Conservation (phyloP, 148 eudicot species). For the Vaccinium macrocarpon region DNA sequence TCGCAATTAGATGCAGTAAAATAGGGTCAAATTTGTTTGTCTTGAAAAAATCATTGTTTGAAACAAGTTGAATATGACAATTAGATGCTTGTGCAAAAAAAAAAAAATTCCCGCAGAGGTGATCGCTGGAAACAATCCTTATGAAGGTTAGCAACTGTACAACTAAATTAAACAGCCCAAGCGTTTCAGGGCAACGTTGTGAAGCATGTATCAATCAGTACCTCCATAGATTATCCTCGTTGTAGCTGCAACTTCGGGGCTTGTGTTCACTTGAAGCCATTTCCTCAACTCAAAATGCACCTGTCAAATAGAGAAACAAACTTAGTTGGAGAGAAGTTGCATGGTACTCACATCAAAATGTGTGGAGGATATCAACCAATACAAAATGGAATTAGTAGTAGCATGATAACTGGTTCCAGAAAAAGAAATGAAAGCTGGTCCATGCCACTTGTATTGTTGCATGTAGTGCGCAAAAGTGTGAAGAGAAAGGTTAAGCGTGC, state of each 20-base stretch:
- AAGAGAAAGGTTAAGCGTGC: too few relatives aligned
- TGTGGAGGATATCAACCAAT: neutral
- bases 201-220: slow-evolving; percentile 18
- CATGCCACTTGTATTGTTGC: too few relatives aligned
- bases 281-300: slow-evolving; percentile 80
- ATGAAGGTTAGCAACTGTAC: neutral
- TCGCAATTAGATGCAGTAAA: neutral
- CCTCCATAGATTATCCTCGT: slow-evolving; percentile 97
- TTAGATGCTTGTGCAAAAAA: neutral
- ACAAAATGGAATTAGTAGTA: neutral
- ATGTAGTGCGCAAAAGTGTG: too few relatives aligned
- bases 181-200: neutral
- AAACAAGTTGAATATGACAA: neutral
- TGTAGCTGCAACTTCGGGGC: slow-evolving; percentile 70
- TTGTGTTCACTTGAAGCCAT: slow-evolving; percentile 63
- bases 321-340: neutral
- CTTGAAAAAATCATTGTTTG: neutral
- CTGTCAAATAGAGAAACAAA: slow-evolving; percentile 28
- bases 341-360: neutral
- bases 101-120: neutral
- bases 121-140: neutral
- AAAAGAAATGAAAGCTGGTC: neutral
- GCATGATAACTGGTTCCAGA: neutral
- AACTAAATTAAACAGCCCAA: neutral
- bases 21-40: neutral